Evolutionary conservation across 441 rosid genomes (phyloP).

Genomic region (Hura crepitans): DNA sequence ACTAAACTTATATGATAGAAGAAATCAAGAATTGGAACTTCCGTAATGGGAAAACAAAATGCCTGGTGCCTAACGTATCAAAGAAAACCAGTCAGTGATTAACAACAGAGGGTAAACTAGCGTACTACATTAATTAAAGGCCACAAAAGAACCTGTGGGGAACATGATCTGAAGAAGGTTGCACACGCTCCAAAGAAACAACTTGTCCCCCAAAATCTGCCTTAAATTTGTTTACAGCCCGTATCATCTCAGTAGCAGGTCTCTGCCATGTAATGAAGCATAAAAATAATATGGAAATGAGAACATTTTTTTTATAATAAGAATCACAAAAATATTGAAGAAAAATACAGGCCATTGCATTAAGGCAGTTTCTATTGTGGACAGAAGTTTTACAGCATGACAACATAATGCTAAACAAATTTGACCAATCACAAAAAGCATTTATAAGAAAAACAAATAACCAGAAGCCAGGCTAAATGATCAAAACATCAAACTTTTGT

Average conservation of each 20-base stretch:
- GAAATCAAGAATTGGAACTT: neutral
- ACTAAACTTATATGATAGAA: neutral
- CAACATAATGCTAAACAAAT: too few species aligned
- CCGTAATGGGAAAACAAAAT: neutral
- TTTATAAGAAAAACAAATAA: neutral
- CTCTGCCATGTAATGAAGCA: conserved; percentile 40
- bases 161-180: conserved; percentile 91
- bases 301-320: neutral
- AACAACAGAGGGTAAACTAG: neutral
- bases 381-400: conserved; percentile 2
- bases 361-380: neutral
- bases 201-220: conserved; percentile 94
- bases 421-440: neutral
- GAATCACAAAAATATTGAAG: neutral
- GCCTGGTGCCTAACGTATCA: neutral
- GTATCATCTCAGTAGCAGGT: conserved; percentile 80
- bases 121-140: neutral
- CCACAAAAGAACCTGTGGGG: conserved; percentile 64
- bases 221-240: conserved; percentile 88
- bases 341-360: neutral
- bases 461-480: neutral
- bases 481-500: neutral
- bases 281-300: neutral
- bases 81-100: neutral
- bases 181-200: conserved; percentile 83